Evolutionary conservation across 306 rosid genomes (phyloP).

Genomic region (Purshia tridentata): DNA sequence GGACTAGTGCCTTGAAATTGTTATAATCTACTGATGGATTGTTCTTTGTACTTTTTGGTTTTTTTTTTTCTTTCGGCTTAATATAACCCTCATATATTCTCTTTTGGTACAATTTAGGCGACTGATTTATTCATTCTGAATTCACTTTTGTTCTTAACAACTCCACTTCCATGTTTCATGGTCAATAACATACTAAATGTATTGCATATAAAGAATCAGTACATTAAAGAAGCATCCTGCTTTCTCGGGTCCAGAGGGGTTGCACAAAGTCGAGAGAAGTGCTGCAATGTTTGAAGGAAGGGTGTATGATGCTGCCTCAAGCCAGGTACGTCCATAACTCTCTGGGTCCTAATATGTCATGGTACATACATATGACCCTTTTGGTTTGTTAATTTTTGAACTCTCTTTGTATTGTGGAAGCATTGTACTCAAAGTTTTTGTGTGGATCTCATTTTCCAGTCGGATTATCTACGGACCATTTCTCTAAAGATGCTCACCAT

Average conservation of each 20-base stretch:
- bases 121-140: neutral
- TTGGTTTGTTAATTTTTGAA: neutral
- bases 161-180: neutral
- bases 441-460: constrained; percentile 7
- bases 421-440: too few relatives aligned
- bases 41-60: too few relatives aligned
- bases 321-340: constrained; percentile 47
- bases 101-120: neutral
- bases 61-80: too few relatives aligned
- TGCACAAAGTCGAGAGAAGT: constrained; percentile 53
- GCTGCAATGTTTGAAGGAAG: constrained; percentile 84
- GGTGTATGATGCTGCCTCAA: constrained; percentile 56
- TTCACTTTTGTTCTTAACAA: neutral
- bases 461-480: constrained; percentile 39
- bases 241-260: constrained; percentile 55
- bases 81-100: too few relatives aligned
- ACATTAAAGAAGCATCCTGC: constrained; percentile 65
- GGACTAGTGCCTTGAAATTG: too few relatives aligned
- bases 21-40: too few relatives aligned
- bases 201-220: constrained; percentile 53
- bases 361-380: too few relatives aligned
- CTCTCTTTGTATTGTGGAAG: neutral
- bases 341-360: neutral
- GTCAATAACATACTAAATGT: neutral
- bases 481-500: constrained; percentile 47